Percentiles rank a stretch among this genome's conserved stretches.
These are phyloP conservation scores for Camellia sinensis DNA, from an alignment of 148 eudicot species.

Conservation along the genomic window DNA sequence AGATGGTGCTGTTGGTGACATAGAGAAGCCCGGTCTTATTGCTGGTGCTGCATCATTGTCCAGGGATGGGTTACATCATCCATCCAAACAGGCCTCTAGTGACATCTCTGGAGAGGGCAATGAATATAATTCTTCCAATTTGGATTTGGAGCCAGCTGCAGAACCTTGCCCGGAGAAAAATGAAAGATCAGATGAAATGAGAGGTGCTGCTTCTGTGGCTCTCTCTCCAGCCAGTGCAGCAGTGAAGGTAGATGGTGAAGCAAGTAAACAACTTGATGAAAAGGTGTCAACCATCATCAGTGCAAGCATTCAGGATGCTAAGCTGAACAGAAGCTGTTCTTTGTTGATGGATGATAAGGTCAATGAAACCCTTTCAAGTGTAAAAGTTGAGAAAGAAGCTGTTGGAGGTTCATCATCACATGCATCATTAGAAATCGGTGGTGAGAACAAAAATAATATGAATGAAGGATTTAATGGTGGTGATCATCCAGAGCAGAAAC, in stretches of 20 bases:
- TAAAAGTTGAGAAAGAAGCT: constrained; percentile 25
- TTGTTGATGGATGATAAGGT: constrained; percentile 22
- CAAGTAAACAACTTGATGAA: constrained; percentile 19
- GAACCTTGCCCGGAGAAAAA: constrained; percentile 17
- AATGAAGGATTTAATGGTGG: constrained; percentile 11
- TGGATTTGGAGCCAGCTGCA: constrained; percentile 27
- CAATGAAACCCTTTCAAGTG: constrained; percentile 17
- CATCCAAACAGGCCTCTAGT: constrained; percentile 1
- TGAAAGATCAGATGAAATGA: constrained; percentile 26
- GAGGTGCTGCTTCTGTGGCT: constrained; percentile 17
- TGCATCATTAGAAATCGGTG: constrained; percentile 19
- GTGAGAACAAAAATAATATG: constrained; percentile 14
- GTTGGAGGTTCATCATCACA: constrained; percentile 13
- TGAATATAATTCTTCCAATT: constrained; percentile 16
- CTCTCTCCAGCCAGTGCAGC: constrained; percentile 8
- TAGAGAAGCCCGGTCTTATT: constrained; percentile 22
- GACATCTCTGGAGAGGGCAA: constrained; percentile 3
- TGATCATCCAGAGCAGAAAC: constrained; percentile 18
- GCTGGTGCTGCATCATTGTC: constrained; percentile 17
- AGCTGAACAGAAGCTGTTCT: constrained; percentile 13
- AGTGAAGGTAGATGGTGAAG: constrained; percentile 30
- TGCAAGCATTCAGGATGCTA: constrained; percentile 22
- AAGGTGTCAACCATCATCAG: constrained; percentile 18
- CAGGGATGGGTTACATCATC: constrained; percentile 18
- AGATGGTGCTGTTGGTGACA: constrained; percentile 26